These are phyloP conservation scores for Beauveria sp. DNA, from an alignment of 2,329 filamentous ascomycete species.

Conservation along the genomic window DNA sequence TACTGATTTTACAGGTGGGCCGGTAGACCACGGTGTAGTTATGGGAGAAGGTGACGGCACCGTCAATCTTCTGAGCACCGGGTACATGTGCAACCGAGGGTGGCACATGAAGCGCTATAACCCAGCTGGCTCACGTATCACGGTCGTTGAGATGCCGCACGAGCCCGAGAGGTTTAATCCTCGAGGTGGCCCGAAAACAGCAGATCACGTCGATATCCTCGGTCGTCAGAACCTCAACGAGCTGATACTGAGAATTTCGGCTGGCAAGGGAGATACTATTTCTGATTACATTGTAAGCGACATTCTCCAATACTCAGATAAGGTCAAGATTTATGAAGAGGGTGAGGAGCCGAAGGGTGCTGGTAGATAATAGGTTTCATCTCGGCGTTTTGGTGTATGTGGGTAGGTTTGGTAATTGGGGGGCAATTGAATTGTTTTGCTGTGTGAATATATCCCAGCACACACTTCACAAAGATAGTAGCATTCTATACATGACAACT, in stretches of 20 bases:
- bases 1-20: slow-evolving; percentile 50
- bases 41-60: slow-evolving; percentile 96
- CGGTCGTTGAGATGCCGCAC: slow-evolving; percentile 91
- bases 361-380: neutral
- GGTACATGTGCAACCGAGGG: slow-evolving; percentile 95
- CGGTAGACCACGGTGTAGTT: slow-evolving; percentile 80
- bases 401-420: neutral
- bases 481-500: neutral
- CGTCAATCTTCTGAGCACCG: slow-evolving; percentile 81
- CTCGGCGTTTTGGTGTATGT: slow-evolving; percentile 5
- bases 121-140: slow-evolving; percentile 72
- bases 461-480: neutral
- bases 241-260: slow-evolving; percentile 76
- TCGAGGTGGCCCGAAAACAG: slow-evolving; percentile 60
- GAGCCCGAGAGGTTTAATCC: slow-evolving; percentile 90
- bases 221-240: slow-evolving; percentile 86
- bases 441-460: neutral
- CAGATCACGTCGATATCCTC: slow-evolving; percentile 94
- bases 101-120: slow-evolving; percentile 95
- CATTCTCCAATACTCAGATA: slow-evolving; percentile 74
- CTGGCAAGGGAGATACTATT: slow-evolving; percentile 75
- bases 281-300: slow-evolving; percentile 70
- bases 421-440: neutral
- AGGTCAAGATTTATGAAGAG: slow-evolving; percentile 74
- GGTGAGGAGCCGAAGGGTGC: slow-evolving; percentile 13